These are phyloP conservation scores for Talaromyces sp. DNA, from an alignment of 2,329 filamentous ascomycete species.

Conservation along the genomic window DNA sequence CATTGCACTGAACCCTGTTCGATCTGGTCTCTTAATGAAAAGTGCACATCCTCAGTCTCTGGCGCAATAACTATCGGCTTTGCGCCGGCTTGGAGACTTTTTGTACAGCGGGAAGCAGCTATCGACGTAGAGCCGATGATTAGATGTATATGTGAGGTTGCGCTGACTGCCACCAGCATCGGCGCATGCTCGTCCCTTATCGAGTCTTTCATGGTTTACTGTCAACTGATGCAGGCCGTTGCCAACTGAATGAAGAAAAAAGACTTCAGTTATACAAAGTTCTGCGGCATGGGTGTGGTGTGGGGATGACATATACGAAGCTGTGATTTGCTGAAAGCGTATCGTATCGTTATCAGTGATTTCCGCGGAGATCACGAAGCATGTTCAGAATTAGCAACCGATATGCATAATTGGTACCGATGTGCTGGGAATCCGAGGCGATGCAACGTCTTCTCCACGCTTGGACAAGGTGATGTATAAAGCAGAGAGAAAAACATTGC, in stretches of 20 bases:
- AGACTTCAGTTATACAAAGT: not conserved
- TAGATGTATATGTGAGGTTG: constrained; percentile 59
- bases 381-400: not conserved
- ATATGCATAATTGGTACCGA: not conserved
- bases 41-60: constrained; percentile 55
- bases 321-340: not conserved
- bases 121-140: constrained; percentile 82
- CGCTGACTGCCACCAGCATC: constrained; percentile 37
- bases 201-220: constrained; percentile 24
- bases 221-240: not conserved
- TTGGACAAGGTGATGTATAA: not conserved
- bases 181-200: constrained; percentile 20
- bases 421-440: not conserved
- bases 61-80: constrained; percentile 73
- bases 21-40: constrained; percentile 46
- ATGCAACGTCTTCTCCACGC: not conserved
- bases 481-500: not conserved
- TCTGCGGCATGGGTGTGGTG: not conserved
- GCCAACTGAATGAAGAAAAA: not conserved
- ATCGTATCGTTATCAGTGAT: not conserved
- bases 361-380: not conserved
- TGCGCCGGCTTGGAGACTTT: constrained; percentile 77
- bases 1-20: constrained; percentile 37
- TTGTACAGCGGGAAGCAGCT: constrained; percentile 74
- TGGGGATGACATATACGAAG: not conserved